These are phyloP conservation scores for Fraxinus quadrangulata DNA, from an alignment of 257 asterid species.

Conservation along the genomic window DNA sequence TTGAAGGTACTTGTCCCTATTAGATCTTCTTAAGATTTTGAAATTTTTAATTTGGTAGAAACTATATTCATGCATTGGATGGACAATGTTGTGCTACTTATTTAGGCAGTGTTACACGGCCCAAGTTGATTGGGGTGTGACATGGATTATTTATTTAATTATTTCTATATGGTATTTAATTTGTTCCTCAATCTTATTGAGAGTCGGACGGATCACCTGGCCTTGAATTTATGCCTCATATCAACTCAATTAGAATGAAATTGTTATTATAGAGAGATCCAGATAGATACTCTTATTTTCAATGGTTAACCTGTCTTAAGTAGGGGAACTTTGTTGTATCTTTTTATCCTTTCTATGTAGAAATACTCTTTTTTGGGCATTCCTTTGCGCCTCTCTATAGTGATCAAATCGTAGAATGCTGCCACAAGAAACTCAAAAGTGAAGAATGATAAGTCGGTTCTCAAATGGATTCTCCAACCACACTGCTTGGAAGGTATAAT, in stretches of 20 bases:
- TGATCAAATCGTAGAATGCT: not conserved
- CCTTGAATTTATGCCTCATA: not conserved
- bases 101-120: not conserved
- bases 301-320: not conserved
- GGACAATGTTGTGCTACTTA: not conserved
- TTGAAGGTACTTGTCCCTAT: constrained; percentile 53
- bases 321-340: not conserved
- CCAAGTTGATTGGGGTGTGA: constrained; percentile 1
- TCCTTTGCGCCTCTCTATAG: not conserved
- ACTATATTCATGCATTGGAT: not conserved
- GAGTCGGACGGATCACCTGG: not conserved
- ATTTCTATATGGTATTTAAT: not conserved
- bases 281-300: not conserved
- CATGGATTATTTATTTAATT: not conserved
- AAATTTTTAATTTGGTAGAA: not conserved
- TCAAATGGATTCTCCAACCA: not conserved
- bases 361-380: not conserved
- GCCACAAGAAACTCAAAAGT: not conserved
- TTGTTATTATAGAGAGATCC: not conserved
- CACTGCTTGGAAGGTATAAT: not conserved
- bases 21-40: not conserved
- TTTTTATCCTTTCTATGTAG: not conserved
- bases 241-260: not conserved
- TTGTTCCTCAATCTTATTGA: not conserved
- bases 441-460: not conserved